Conservation (phyloP, 306 rosid genomes). For the Lotus japonicus region DNA sequence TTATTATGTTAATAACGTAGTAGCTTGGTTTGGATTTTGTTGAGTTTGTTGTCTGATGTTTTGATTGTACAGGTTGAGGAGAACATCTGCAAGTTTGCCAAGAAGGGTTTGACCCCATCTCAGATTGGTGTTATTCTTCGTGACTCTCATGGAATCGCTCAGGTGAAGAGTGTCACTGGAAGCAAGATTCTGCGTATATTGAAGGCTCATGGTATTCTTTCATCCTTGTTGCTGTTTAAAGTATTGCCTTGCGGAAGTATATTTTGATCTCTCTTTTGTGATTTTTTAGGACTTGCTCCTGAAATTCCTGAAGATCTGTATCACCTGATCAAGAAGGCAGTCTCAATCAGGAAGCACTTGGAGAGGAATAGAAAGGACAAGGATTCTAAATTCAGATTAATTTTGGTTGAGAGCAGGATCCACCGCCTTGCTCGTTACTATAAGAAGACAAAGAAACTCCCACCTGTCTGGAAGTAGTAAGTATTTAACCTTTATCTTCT, state of each 20-base stretch:
- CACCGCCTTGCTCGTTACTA: constrained; percentile 74
- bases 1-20: background rate
- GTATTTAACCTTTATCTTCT: background rate
- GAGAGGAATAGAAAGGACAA: constrained; percentile 82
- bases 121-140: constrained; percentile 88
- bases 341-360: constrained; percentile 72
- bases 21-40: background rate
- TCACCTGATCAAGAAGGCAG: constrained; percentile 77
- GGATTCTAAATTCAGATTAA: constrained; percentile 68
- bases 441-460: constrained; percentile 80
- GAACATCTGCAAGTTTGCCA: constrained; percentile 81
- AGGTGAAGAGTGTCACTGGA: constrained; percentile 66
- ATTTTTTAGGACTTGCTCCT: constrained; percentile 66
- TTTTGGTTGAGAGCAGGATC: constrained; percentile 82
- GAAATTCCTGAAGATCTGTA: constrained; percentile 80
- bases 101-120: constrained; percentile 78
- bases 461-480: constrained; percentile 80
- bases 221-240: background rate
- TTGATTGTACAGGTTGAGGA: constrained; percentile 53
- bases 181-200: constrained; percentile 72
- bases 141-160: constrained; percentile 81
- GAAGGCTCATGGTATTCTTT: constrained; percentile 60
- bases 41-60: background rate
- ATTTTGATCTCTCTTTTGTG: background rate
- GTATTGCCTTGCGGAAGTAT: background rate